phyloP scores from a whole-genome alignment of 768 basidiomycete species.

The Termitomyces sp. region DNA sequence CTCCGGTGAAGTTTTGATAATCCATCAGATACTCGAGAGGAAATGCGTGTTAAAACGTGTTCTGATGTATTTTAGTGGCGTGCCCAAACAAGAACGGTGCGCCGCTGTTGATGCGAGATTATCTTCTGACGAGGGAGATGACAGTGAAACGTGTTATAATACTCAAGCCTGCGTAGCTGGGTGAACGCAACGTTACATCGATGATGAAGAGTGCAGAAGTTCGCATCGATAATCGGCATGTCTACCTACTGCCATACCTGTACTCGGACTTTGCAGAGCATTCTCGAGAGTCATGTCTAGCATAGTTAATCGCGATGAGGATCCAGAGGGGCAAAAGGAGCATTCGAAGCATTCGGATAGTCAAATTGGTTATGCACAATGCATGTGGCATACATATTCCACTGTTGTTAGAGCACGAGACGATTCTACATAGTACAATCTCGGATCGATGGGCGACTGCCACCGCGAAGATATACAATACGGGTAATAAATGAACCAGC shows the following conservation, averaged over 20 bases:
- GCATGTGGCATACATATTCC: conserved; percentile 2
- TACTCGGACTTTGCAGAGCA: not conserved
- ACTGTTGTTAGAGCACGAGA: not conserved
- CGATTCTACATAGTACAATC: conserved; percentile 19
- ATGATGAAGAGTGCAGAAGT: not conserved
- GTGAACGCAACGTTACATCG: not conserved
- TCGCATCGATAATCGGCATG: not conserved
- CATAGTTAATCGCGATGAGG: not conserved
- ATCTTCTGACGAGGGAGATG: conserved; percentile 4
- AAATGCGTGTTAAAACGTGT: conserved; percentile 1
- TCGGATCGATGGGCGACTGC: conserved; percentile 9
- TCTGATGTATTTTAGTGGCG: not conserved
- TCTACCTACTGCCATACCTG: not conserved
- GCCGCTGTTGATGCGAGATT: not conserved
- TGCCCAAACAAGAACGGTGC: not conserved
- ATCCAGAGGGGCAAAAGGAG: not conserved
- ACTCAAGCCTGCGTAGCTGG: not conserved
- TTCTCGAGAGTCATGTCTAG: not conserved
- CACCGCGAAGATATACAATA: conserved; percentile 12
- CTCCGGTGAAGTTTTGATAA: not conserved
- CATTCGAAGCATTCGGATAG: not conserved
- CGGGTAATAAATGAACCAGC: conserved; percentile 3
- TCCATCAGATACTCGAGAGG: conserved; percentile 2
- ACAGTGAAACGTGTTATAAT: conserved; percentile 6
- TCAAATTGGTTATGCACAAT: conserved; percentile 3